Conservation (phyloP, 1,139 yeast genomes). For the Pichia inconspicua region DNA sequence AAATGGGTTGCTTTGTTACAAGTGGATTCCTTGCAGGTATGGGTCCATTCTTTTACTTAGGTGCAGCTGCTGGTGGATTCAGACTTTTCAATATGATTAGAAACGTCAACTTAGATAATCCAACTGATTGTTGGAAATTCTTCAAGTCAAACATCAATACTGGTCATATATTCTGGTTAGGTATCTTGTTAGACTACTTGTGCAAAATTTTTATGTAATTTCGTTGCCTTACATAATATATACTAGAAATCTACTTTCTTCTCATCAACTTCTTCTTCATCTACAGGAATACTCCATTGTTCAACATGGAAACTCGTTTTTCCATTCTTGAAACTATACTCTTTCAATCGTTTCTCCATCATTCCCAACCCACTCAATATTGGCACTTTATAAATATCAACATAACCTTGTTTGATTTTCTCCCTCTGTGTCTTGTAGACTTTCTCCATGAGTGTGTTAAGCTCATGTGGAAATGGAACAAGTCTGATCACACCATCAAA, state of each 20-base stretch:
- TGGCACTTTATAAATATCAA: constrained; percentile 69
- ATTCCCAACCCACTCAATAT: constrained; percentile 66
- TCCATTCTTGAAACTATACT: constrained; percentile 82
- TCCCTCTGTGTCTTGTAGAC: constrained; percentile 64
- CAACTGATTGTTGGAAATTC: constrained; percentile 73
- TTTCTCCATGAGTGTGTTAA: constrained; percentile 55
- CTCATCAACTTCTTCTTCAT: constrained; percentile 48
- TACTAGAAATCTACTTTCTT: constrained; percentile 5
- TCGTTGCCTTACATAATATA: no score
- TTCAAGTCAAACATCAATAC: constrained; percentile 73
- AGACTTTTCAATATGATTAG: constrained; percentile 61
- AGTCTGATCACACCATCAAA: constrained; percentile 67
- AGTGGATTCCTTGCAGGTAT: constrained; percentile 77
- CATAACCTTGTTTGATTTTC: constrained; percentile 80
- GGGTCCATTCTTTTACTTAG: constrained; percentile 78
- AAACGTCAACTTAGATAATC: constrained; percentile 69
- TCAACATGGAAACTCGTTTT: constrained; percentile 76
- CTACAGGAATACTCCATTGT: constrained; percentile 94
- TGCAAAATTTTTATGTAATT: constrained; percentile 8
- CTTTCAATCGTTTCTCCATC: constrained; percentile 70
- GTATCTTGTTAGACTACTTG: constrained; percentile 68
- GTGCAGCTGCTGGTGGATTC: constrained; percentile 59
- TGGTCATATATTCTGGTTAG: constrained; percentile 72
- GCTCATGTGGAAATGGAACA: constrained; percentile 77
- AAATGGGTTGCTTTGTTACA: constrained; percentile 52